Evolutionary conservation across 2,329 filamentous ascomycete genomes (phyloP).

Genomic region (Ophiostoma tasmaniense): DNA sequence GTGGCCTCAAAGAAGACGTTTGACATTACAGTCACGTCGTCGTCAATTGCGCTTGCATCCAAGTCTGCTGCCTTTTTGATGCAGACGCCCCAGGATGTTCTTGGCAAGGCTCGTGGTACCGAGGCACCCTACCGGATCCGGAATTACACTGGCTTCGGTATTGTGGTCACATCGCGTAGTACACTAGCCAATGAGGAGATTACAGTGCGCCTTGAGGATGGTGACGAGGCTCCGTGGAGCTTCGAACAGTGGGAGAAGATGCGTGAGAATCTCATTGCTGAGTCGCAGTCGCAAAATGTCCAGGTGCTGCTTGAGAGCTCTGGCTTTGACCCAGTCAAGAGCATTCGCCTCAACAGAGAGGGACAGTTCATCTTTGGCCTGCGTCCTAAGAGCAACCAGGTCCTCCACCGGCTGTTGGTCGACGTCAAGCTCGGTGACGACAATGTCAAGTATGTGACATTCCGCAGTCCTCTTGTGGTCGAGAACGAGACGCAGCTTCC

Average conservation of each 20-base stretch:
- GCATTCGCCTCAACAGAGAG: constrained; percentile 86
- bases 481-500: constrained; percentile 97
- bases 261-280: constrained; percentile 81
- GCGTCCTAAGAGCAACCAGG: constrained; percentile 73
- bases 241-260: constrained; percentile 97
- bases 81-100: constrained; percentile 70
- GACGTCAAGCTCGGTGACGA: constrained; percentile 86
- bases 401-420: constrained; percentile 82
- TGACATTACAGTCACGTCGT: constrained; percentile 86
- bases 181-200: constrained; percentile 58
- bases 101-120: constrained; percentile 83
- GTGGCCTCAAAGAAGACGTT: constrained; percentile 82
- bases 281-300: constrained; percentile 67
- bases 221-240: constrained; percentile 86
- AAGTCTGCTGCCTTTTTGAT: constrained; percentile 89
- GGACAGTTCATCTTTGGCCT: constrained; percentile 86
- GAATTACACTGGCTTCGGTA: constrained; percentile 91
- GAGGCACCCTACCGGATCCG: constrained; percentile 90
- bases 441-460: constrained; percentile 96
- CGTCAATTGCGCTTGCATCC: constrained; percentile 84
- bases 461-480: constrained; percentile 81
- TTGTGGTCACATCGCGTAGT: constrained; percentile 73
- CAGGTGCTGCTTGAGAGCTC: constrained; percentile 82
- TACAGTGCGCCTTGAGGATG: constrained; percentile 71
- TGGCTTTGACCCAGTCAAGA: constrained; percentile 83